Percentiles rank a stretch among this genome's conserved stretches.
phyloP scores from a whole-genome alignment of 202 grass and related monocot genomes.

The Eragrostis tef region DNA sequence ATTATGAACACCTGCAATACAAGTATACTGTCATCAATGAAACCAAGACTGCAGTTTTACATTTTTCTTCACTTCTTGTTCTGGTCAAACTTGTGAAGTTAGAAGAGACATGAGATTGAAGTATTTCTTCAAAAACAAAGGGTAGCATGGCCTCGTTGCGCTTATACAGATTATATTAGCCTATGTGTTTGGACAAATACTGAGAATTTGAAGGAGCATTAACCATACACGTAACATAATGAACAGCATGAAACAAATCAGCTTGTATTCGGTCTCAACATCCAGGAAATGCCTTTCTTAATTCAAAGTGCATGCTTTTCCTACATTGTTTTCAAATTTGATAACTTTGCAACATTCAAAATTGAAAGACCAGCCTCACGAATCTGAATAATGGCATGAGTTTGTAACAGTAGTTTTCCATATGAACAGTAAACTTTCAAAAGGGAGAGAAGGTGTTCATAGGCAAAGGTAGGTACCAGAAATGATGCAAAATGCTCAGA shows the following conservation, averaged over 20 bases:
- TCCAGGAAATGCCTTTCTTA: not conserved
- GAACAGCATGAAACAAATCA: slow-evolving; percentile 7
- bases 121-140: slow-evolving; percentile 21
- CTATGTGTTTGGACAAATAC: slow-evolving; percentile 8
- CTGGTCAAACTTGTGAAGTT: slow-evolving; percentile 15
- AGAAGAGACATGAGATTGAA: not conserved
- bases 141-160: slow-evolving; percentile 3
- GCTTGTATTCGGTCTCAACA: slow-evolving; percentile 16
- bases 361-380: not conserved
- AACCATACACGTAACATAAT: slow-evolving; percentile 17
- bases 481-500: slow-evolving; percentile 99
- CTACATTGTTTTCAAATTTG: slow-evolving; percentile 10
- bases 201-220: slow-evolving; percentile 20
- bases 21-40: slow-evolving; percentile 28
- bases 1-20: slow-evolving; percentile 96
- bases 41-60: not conserved
- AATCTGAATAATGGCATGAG: slow-evolving; percentile 3
- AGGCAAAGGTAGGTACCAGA: slow-evolving; percentile 60
- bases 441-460: slow-evolving; percentile 38
- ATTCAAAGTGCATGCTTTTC: slow-evolving; percentile 12
- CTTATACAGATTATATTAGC: not conserved
- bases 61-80: not conserved
- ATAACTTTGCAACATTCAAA: not conserved
- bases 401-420: not conserved
- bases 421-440: slow-evolving; percentile 5